Evolutionary conservation across 2,329 filamentous ascomycete species (phyloP), one percentile per base, ranked within the genome.

Genomic region (Scytalidium sp.): DNA sequence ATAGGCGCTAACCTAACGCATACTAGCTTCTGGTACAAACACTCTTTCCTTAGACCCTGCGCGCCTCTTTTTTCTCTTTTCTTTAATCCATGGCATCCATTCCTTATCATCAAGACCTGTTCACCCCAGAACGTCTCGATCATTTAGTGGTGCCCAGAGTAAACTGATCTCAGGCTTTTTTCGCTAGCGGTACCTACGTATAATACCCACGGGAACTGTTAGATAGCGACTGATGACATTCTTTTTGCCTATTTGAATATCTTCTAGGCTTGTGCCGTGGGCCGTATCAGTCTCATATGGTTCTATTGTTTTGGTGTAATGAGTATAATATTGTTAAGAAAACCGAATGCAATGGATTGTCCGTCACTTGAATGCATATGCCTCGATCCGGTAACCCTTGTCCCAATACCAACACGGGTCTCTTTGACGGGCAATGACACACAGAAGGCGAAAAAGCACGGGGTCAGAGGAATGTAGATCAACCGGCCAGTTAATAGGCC

Each of bases 191-290:
- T 86, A 86, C 88, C 90, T 91, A 88, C 60, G 73, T 73, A 69
- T 69, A 66, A 72, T 70, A 83, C 90, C 88, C 32, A 47, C 17
- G 32, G 61, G 86, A 85, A 84, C 87, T 80, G 90, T 93, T 96
- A 96, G 91, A 96, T 96, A 96, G 91, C 82, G 83, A 83, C 84
- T 90, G 90, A 87, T 79, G 70, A 96, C 89, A 96, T 79, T 66
- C 56, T 19, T 22, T 20, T 19, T 46, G 15, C 13, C 20, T 41
- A 40, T 25, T n/a, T 41, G 45, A 15, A 20, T 43, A 8, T 8
- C n/a, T 36, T 5, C 32, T 6, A n/a, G 25, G 25, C 25, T 27
- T 27, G 25, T n/a, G n/a, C n/a, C n/a, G n/a, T n/a, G n/a, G n/a
- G n/a, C n/a, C n/a, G n/a, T n/a, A n/a, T n/a, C n/a, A n/a, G n/a